Evolutionary conservation across 1,139 yeast species (phyloP).

Genomic region (Scheffersomyces parashehatae): DNA sequence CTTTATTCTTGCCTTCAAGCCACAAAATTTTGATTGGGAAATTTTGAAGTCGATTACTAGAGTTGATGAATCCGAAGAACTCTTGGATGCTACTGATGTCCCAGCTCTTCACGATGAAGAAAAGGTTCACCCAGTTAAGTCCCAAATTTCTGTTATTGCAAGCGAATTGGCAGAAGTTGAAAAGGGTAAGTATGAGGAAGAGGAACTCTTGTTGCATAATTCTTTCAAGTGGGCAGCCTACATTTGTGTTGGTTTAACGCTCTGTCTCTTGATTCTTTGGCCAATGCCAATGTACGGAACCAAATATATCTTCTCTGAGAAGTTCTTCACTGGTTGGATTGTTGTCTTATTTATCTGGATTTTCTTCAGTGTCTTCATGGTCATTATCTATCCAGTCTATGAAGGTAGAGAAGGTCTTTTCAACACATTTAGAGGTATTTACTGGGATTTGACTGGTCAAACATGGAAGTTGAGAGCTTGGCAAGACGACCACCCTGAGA

Average conservation of each 20-base stretch:
- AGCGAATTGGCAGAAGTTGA: slow-evolving; percentile 41
- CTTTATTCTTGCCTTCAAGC: slow-evolving; percentile 61
- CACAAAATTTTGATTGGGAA: slow-evolving; percentile 76
- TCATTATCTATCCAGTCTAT: slow-evolving; percentile 60
- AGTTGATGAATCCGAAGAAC: slow-evolving; percentile 69
- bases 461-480: slow-evolving; percentile 67
- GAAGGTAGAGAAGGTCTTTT: slow-evolving; percentile 68
- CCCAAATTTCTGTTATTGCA: slow-evolving; percentile 42
- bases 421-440: slow-evolving; percentile 69
- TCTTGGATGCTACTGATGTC: slow-evolving; percentile 34
- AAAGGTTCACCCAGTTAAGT: slow-evolving; percentile 38
- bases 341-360: slow-evolving; percentile 75
- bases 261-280: slow-evolving; percentile 68
- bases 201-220: slow-evolving; percentile 42
- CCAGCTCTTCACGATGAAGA: slow-evolving; percentile 27
- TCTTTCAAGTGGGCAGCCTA: slow-evolving; percentile 58
- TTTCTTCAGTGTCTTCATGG: slow-evolving; percentile 56
- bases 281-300: slow-evolving; percentile 91
- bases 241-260: slow-evolving; percentile 56
- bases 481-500: slow-evolving; percentile 70
- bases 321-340: slow-evolving; percentile 83
- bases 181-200: slow-evolving; percentile 41
- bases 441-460: slow-evolving; percentile 83
- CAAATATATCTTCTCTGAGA: slow-evolving; percentile 65
- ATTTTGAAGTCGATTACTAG: slow-evolving; percentile 55